phyloP scores from a whole-genome alignment of 495 filamentous ascomycete species.

The Hypoxylon trugodes region DNA sequence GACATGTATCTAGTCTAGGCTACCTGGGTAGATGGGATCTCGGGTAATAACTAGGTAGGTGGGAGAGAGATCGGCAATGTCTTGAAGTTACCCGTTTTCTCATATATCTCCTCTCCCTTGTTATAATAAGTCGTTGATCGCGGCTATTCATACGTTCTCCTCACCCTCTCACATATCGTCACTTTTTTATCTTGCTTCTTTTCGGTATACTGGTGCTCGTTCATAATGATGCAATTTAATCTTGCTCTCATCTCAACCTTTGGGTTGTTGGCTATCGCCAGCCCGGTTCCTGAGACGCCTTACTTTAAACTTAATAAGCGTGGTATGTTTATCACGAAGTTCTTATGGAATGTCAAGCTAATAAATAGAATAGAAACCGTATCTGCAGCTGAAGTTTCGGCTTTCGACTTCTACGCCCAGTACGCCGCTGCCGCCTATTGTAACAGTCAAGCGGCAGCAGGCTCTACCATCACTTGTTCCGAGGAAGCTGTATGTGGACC shows the following conservation, averaged over 20 bases:
- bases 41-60: no score
- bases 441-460: slow-evolving; percentile 58
- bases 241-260: slow-evolving; percentile 29
- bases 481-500: no score
- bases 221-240: slow-evolving; percentile 36
- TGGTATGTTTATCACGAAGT: slow-evolving; percentile 12
- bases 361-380: slow-evolving; percentile 34
- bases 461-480: slow-evolving; percentile 64
- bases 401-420: slow-evolving; percentile 71
- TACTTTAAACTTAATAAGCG: background rate
- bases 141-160: background rate
- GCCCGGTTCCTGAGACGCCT: slow-evolving; percentile 10
- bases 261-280: slow-evolving; percentile 21
- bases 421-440: slow-evolving; percentile 79
- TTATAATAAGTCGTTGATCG: background rate
- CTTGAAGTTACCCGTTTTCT: background rate
- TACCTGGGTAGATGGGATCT: no score
- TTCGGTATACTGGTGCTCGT: background rate
- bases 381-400: slow-evolving; percentile 50
- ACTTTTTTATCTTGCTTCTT: background rate
- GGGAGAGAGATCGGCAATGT: slow-evolving; percentile 17
- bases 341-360: background rate
- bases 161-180: background rate
- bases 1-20: no score
- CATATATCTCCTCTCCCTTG: background rate